These are phyloP conservation scores for Steccherinum ochraceum DNA, from an alignment of 768 basidiomycete species.

Conservation along the genomic window DNA sequence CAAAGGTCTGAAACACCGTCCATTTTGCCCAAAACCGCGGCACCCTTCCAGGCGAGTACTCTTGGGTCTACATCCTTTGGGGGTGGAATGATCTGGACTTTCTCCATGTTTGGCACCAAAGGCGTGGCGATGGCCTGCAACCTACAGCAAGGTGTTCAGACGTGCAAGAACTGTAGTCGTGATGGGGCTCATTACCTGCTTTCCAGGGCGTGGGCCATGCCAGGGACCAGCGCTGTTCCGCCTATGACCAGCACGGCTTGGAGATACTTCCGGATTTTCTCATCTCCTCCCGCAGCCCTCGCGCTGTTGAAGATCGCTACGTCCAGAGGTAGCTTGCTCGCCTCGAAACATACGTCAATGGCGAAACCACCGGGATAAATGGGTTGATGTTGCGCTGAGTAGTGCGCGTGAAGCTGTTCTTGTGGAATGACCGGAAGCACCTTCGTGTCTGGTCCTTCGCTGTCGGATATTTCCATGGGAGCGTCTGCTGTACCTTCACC, in stretches of 20 bases:
- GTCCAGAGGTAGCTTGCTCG: conserved; percentile 86
- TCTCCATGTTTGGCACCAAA: conserved; percentile 77
- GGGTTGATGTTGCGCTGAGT: conserved; percentile 15
- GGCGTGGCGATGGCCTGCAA: conserved; percentile 82
- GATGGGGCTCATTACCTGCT: conserved; percentile 53
- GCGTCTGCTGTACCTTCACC: conserved; percentile 21
- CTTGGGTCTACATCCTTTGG: conserved; percentile 89
- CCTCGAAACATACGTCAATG: conserved; percentile 79
- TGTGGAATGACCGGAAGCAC: background rate
- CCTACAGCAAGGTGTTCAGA: conserved; percentile 27
- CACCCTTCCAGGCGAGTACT: conserved; percentile 93
- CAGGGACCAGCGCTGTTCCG: conserved; percentile 73
- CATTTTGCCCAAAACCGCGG: conserved; percentile 85
- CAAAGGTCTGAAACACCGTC: conserved; percentile 87
- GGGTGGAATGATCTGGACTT: conserved; percentile 88
- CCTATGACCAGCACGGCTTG: conserved; percentile 86
- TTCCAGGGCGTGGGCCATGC: conserved; percentile 80
- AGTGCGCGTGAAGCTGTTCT: background rate
- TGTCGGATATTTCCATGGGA: conserved; percentile 30
- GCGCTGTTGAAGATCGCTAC: conserved; percentile 91
- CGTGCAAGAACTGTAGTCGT: background rate
- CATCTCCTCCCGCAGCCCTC: conserved; percentile 81
- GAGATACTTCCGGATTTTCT: conserved; percentile 84
- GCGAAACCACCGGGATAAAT: conserved; percentile 37
- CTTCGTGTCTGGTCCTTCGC: background rate